Evolutionary conservation across 495 filamentous ascomycete genomes (phyloP).

Genomic region (Neurospora sp.): DNA sequence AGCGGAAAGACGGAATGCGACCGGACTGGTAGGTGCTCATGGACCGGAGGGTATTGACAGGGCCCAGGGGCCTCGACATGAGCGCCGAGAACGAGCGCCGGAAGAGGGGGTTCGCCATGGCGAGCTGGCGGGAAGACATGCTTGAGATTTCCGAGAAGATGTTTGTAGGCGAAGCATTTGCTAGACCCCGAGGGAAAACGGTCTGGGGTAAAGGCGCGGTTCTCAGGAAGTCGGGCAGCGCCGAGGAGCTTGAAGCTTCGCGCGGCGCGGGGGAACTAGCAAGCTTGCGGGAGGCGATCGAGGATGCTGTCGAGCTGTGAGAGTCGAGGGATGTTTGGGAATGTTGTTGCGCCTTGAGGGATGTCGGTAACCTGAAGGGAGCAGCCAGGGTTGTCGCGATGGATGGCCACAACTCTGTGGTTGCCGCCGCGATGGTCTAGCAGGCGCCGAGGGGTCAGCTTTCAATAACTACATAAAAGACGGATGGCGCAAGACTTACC

Average conservation of each 20-base stretch:
- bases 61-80: slow-evolving; percentile 13
- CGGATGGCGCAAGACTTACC: slow-evolving; percentile 15
- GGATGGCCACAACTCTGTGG: slow-evolving; percentile 46
- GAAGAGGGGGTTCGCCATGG: slow-evolving; percentile 28
- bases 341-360: slow-evolving; percentile 1
- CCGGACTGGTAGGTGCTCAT: slow-evolving; percentile 21
- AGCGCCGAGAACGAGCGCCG: slow-evolving; percentile 16
- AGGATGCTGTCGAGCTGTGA: slow-evolving; percentile 2
- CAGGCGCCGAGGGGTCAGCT: not conserved
- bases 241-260: not conserved
- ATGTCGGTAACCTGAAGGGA: slow-evolving; percentile 27
- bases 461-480: not conserved
- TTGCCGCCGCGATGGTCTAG: slow-evolving; percentile 39
- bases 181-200: slow-evolving; percentile 10
- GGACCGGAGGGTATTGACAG: slow-evolving; percentile 12
- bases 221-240: slow-evolving; percentile 34
- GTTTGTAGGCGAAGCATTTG: slow-evolving; percentile 12
- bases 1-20: slow-evolving; percentile 9
- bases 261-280: not conserved
- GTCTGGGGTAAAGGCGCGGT: slow-evolving; percentile 11
- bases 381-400: slow-evolving; percentile 36
- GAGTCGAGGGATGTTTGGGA: slow-evolving; percentile 2
- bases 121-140: slow-evolving; percentile 21
- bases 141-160: slow-evolving; percentile 18
- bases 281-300: slow-evolving; percentile 2